Conservation (phyloP, 106 monocot species). For the Narthecium ossifragum region DNA sequence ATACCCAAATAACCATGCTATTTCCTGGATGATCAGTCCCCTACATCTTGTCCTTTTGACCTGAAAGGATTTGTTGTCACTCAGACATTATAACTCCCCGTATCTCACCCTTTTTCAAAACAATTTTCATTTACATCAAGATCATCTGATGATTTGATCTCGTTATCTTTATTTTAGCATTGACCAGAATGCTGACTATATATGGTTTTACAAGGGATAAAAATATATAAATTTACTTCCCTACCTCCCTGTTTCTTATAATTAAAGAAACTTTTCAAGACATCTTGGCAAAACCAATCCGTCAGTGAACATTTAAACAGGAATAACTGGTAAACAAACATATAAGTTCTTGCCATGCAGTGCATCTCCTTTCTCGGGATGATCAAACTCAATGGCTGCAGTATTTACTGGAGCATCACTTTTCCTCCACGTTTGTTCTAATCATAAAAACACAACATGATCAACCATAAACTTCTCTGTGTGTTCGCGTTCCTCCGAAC, state of each 20-base stretch:
- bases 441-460: constrained; percentile 20
- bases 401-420: constrained; percentile 68
- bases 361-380: constrained; percentile 82
- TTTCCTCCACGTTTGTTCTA: constrained; percentile 76
- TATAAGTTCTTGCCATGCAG: constrained; percentile 43
- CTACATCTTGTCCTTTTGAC: too few relatives aligned
- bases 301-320: background rate
- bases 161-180: too few relatives aligned
- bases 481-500: constrained; percentile 48
- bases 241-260: background rate
- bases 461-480: constrained; percentile 56
- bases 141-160: too few relatives aligned
- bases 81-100: too few relatives aligned
- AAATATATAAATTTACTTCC: background rate
- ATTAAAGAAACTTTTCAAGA: background rate
- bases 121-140: too few relatives aligned
- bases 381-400: constrained; percentile 68
- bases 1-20: too few relatives aligned
- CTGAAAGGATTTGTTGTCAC: too few relatives aligned
- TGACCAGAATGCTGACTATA: background rate
- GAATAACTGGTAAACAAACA: background rate
- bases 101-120: too few relatives aligned
- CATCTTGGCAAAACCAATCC: background rate
- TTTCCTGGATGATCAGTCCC: too few relatives aligned
- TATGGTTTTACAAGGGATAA: background rate